Conservation (phyloP, 345 rosid species). For the Brassica incana region DNA sequence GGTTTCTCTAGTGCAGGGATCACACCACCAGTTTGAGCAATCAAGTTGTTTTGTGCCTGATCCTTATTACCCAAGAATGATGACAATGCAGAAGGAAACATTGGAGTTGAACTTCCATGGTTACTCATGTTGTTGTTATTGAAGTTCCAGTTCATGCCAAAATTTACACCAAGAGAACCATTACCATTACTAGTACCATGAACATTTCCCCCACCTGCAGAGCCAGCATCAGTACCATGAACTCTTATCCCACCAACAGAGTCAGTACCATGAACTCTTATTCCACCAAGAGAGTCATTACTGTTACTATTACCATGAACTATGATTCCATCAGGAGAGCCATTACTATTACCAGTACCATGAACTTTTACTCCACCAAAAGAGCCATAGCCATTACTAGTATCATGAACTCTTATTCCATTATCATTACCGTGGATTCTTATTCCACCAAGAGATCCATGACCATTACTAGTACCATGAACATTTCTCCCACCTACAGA, state of each 20-base stretch:
- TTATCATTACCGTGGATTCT: too few relatives aligned
- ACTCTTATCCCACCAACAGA: background rate
- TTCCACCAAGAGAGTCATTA: too few relatives aligned
- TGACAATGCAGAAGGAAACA: background rate
- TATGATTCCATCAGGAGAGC: too few relatives aligned
- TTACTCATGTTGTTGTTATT: background rate
- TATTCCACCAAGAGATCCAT: too few relatives aligned
- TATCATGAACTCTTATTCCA: too few relatives aligned
- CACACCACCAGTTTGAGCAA: background rate
- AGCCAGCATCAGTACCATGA: background rate
- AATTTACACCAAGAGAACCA: background rate
- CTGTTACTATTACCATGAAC: too few relatives aligned
- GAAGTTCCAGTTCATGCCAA: background rate
- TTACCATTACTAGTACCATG: background rate
- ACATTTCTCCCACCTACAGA: too few relatives aligned
- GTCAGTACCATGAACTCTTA: too few relatives aligned
- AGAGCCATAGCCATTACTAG: background rate
- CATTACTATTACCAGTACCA: background rate
- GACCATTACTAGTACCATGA: too few relatives aligned
- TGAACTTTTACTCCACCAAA: background rate
- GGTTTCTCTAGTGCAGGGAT: background rate
- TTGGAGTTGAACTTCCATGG: conserved; percentile 2
- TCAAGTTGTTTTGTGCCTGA: background rate
- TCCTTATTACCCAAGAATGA: background rate
- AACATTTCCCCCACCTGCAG: background rate